Evolutionary conservation across 2,329 filamentous ascomycete species (phyloP).

Genomic region (Paracoccidioides lutzii): DNA sequence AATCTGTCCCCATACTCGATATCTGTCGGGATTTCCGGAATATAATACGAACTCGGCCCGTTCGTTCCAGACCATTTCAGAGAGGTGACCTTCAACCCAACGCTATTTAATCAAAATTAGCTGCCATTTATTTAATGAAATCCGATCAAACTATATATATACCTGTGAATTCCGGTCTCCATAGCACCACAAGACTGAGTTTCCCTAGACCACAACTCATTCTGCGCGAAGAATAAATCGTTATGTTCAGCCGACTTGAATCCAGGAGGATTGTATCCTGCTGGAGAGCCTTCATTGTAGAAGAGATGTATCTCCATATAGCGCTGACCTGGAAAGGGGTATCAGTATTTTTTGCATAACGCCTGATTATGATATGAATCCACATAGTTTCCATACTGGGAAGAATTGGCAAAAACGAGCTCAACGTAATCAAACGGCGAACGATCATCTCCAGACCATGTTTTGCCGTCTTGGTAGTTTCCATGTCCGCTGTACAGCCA

Average conservation of each 20-base stretch:
- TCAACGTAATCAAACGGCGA: constrained; percentile 27
- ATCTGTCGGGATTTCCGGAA: constrained; percentile 18
- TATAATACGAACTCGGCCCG: constrained; percentile 13
- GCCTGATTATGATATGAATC: too few relatives aligned
- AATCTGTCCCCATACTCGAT: constrained; percentile 20
- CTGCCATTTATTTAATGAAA: neutral
- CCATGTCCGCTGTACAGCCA: constrained; percentile 21
- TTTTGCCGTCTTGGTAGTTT: constrained; percentile 29
- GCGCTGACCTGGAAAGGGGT: constrained; percentile 20
- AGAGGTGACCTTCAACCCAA: constrained; percentile 24
- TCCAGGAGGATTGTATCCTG: constrained; percentile 30
- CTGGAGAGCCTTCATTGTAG: constrained; percentile 30
- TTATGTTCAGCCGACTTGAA: constrained; percentile 22
- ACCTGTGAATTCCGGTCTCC: constrained; percentile 30
- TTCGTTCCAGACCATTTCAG: constrained; percentile 21
- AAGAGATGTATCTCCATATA: constrained; percentile 34
- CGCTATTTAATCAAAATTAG: constrained; percentile 14
- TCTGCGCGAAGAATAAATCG: constrained; percentile 24
- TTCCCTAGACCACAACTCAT: constrained; percentile 27
- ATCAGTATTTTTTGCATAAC: constrained; percentile 1
- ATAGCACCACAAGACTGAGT: constrained; percentile 22
- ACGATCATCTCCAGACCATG: constrained; percentile 32
- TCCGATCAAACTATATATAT: neutral
- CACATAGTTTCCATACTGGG: constrained; percentile 23
- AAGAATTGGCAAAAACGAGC: constrained; percentile 28